A percentile compares a stretch with the other conserved stretches of the same genome.
These are phyloP conservation scores for Simmondsia chinensis DNA, from an alignment of 148 eudicot species.

Conservation along the genomic window DNA sequence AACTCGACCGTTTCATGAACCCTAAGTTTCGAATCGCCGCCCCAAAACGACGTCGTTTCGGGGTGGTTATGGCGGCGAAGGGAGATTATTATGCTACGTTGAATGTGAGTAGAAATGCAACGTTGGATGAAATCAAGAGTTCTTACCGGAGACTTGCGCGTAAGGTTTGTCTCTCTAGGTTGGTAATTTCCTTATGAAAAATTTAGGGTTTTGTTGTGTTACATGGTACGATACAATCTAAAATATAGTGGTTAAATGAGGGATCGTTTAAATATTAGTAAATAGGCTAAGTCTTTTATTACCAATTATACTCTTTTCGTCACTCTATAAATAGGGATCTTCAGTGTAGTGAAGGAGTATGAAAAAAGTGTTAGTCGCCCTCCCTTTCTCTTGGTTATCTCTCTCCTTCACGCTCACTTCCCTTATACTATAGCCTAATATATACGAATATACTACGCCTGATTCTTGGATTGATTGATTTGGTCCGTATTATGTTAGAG, in stretches of 20 bases:
- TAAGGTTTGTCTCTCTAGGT: slow-evolving; percentile 28
- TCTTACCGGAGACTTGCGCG: slow-evolving; percentile 84
- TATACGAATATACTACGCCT: too few relatives aligned
- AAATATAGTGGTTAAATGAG: not conserved
- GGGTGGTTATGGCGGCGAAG: slow-evolving; percentile 15
- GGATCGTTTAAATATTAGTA: too few relatives aligned
- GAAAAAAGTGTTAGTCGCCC: too few relatives aligned
- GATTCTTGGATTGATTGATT: too few relatives aligned
- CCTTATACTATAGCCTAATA: too few relatives aligned
- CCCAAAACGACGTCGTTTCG: slow-evolving; percentile 1
- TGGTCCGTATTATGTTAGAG: too few relatives aligned
- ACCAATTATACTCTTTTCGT: too few relatives aligned
- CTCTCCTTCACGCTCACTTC: too few relatives aligned
- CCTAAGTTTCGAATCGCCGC: slow-evolving; percentile 1
- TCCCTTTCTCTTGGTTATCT: too few relatives aligned
- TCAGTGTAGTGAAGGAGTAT: too few relatives aligned
- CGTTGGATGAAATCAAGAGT: slow-evolving; percentile 58
- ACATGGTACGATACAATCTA: not conserved
- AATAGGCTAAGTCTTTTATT: too few relatives aligned
- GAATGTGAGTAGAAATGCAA: slow-evolving; percentile 48
- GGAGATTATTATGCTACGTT: slow-evolving; percentile 53
- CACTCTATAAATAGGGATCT: too few relatives aligned
- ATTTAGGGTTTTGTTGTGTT: not conserved
- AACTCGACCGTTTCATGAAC: not conserved
- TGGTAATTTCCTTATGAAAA: not conserved